phyloP scores from a whole-genome alignment of 2,329 filamentous ascomycete genomes.

The Dactylonectria macrodidyma region DNA sequence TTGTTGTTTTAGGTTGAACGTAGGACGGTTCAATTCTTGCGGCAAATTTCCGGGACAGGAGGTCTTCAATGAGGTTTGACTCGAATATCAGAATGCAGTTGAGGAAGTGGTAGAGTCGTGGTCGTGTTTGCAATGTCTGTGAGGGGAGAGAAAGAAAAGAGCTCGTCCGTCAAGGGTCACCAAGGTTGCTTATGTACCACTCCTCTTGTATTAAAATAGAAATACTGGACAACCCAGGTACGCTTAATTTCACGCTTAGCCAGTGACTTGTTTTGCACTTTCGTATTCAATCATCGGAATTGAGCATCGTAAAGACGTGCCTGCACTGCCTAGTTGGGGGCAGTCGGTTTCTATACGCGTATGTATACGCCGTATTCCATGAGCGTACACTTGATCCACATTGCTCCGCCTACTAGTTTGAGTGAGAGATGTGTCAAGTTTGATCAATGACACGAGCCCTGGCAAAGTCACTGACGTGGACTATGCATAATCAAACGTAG shows the following conservation, averaged over 20 bases:
- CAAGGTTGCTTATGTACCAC: neutral
- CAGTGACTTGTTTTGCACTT: neutral
- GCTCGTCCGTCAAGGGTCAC: neutral
- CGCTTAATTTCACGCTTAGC: neutral
- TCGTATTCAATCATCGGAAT: neutral
- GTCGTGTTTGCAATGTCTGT: no score
- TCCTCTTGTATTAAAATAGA: neutral
- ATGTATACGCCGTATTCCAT: conserved; percentile 7
- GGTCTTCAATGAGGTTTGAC: no score
- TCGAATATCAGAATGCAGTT: neutral
- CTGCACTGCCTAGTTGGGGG: neutral
- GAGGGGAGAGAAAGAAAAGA: neutral
- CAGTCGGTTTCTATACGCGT: neutral
- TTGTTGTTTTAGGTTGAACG: neutral
- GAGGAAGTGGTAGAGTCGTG: neutral
- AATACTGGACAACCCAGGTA: neutral
- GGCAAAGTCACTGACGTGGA: neutral
- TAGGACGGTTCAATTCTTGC: neutral
- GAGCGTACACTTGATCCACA: neutral
- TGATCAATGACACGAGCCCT: neutral
- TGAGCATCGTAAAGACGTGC: neutral
- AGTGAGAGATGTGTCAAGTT: neutral
- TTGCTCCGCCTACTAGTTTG: neutral
- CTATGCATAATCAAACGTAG: neutral
- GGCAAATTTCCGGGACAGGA: neutral